phyloP scores from a whole-genome alignment of 2,329 filamentous ascomycete species.

The Tolypocladium ovalisporum region DNA sequence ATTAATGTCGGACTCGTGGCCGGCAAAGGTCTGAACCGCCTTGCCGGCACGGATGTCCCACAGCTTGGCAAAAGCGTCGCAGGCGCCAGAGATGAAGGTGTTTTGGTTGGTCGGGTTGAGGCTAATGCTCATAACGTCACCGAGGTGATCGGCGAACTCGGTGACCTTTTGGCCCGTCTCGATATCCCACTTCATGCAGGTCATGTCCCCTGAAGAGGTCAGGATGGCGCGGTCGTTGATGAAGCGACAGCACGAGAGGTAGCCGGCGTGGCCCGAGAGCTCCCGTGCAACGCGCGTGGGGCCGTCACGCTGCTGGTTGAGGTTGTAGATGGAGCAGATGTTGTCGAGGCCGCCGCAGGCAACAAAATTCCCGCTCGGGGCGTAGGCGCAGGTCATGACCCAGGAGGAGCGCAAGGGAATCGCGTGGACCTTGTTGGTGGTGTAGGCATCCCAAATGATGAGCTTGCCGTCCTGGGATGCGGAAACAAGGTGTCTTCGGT shows the following conservation, averaged over 20 bases:
- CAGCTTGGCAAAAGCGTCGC: conserved; percentile 94
- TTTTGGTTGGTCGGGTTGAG: conserved; percentile 99
- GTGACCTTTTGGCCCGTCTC: conserved; percentile 95
- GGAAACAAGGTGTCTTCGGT: conserved; percentile 91
- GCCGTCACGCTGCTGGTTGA: conserved; percentile 89
- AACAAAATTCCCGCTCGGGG: conserved; percentile 95
- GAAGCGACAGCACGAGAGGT: conserved; percentile 96
- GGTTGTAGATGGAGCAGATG: conserved; percentile 99
- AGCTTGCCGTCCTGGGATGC: conserved; percentile 98
- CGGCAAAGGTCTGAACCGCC: conserved; percentile 96
- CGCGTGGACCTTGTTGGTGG: conserved; percentile 98
- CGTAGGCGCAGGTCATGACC: conserved; percentile 99
- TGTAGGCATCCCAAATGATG: conserved; percentile 99
- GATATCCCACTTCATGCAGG: conserved; percentile 99
- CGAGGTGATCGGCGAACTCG: conserved; percentile 95
- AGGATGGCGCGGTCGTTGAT: conserved; percentile 97
- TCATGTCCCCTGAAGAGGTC: conserved; percentile 98
- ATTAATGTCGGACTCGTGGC: conserved; percentile 98
- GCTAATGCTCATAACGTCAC: conserved; percentile 99
- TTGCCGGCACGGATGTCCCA: conserved; percentile 99
- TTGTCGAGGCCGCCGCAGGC: conserved; percentile 98
- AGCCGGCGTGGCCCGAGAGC: conserved; percentile 92
- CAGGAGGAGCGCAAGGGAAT: conserved; percentile 95
- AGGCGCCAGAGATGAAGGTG: conserved; percentile 98
- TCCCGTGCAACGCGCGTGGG: conserved; percentile 92